Evolutionary conservation across 2,329 filamentous ascomycete genomes (phyloP).

Genomic region (Cladosporium austrohemisphaericum): DNA sequence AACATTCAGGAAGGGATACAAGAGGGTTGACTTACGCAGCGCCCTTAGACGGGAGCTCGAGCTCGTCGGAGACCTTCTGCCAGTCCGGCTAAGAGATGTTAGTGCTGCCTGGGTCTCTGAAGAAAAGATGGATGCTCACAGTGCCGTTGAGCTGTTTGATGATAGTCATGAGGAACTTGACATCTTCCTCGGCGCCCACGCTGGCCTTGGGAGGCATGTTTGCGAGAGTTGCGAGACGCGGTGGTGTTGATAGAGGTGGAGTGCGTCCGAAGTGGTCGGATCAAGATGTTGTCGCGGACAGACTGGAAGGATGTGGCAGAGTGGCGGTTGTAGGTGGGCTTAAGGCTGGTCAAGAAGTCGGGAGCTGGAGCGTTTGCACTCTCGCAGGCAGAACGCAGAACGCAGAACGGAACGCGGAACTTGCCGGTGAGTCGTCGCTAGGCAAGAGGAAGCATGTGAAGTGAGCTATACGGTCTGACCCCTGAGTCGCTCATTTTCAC

Average conservation of each 20-base stretch:
- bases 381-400: no score
- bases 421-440: background rate
- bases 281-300: background rate
- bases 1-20: no score
- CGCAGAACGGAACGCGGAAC: background rate
- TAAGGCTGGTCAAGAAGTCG: background rate
- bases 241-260: background rate
- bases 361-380: background rate
- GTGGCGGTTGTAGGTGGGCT: background rate
- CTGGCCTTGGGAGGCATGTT: background rate
- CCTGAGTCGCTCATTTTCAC: no score
- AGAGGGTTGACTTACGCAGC: conserved; percentile 15
- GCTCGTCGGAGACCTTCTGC: conserved; percentile 18
- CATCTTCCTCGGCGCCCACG: conserved; percentile 3
- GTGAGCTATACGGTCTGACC: no score
- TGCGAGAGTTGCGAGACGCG: background rate
- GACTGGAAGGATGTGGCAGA: background rate
- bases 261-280: background rate
- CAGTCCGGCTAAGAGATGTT: conserved; percentile 16
- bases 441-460: background rate
- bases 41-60: conserved; percentile 16
- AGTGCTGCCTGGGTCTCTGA: background rate
- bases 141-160: conserved; percentile 4
- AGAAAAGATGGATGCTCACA: background rate
- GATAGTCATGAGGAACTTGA: conserved; percentile 12